Evolutionary conservation across 164 flowering plant species (phyloP).

Genomic region (Cinnamomum chago): DNA sequence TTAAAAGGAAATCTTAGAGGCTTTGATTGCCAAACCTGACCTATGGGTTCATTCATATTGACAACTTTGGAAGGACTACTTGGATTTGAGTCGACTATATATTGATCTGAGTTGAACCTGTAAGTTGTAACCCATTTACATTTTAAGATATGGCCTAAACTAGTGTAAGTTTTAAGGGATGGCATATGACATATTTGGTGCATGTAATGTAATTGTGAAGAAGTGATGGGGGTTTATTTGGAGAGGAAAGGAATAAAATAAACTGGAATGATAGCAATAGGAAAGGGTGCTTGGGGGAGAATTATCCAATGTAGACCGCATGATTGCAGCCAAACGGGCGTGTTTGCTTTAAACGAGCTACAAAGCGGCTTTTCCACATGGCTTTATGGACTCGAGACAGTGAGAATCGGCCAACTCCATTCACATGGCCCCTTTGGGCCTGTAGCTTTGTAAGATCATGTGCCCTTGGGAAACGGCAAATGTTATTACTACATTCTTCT

Average conservation of each 20-base stretch:
- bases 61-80: no score
- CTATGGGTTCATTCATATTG: no score
- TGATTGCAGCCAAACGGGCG: constrained; percentile 83
- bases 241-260: not conserved
- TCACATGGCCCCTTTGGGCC: constrained; percentile 9
- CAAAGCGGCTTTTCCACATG: constrained; percentile 69
- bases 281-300: constrained; percentile 3
- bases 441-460: constrained; percentile 19
- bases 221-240: not conserved
- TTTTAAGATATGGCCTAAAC: no score
- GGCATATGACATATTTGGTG: not conserved
- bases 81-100: no score
- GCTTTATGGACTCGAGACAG: constrained; percentile 26
- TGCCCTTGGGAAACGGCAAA: constrained; percentile 24
- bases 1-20: no score
- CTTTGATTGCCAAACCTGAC: no score
- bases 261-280: not conserved
- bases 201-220: not conserved
- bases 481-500: constrained; percentile 12
- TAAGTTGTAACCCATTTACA: no score
- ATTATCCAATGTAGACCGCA: constrained; percentile 59
- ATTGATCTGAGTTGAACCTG: no score
- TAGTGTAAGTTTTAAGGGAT: not conserved
- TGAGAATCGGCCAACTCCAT: constrained; percentile 14
- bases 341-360: constrained; percentile 53